Percentiles rank a stretch among this genome's conserved stretches.
Conservation (phyloP, 352 stramenopile species). For the Pythium oligandrum region DNA sequence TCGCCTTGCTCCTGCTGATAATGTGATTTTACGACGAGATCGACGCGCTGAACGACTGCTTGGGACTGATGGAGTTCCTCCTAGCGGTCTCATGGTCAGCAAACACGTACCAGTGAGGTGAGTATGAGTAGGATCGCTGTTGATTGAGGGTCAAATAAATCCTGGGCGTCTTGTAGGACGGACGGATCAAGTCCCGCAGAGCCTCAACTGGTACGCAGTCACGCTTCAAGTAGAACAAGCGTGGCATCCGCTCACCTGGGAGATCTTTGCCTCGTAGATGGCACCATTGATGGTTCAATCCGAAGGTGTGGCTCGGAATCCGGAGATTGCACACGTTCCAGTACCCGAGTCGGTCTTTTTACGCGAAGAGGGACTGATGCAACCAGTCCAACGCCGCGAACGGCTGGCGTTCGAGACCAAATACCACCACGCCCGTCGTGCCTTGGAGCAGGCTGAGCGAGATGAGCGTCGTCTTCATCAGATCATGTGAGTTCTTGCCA, state of each 20-base stretch:
- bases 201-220: no score
- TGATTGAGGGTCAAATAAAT: no score
- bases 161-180: no score
- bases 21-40: conserved; percentile 10
- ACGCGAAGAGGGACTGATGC: conserved; percentile 67
- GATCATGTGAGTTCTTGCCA: conserved; percentile 45
- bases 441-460: conserved; percentile 48
- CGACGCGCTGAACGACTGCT: conserved; percentile 13
- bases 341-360: conserved; percentile 49
- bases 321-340: conserved; percentile 38
- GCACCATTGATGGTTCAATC: conserved; percentile 44
- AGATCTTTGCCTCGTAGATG: conserved; percentile 15
- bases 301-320: conserved; percentile 35
- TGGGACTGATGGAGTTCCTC: conserved; percentile 5
- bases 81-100: conserved; percentile 16
- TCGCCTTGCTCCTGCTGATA: conserved; percentile 12
- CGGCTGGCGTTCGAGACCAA: conserved; percentile 59
- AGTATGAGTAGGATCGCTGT: no score
- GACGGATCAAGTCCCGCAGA: no score
- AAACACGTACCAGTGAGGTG: conserved; percentile 15
- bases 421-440: conserved; percentile 42
- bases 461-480: conserved; percentile 65
- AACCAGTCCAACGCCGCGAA: conserved; percentile 59
- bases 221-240: neutral
- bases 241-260: neutral